phyloP scores from a whole-genome alignment of 352 stramenopile species.

The Phytophthora ramorum region DNA sequence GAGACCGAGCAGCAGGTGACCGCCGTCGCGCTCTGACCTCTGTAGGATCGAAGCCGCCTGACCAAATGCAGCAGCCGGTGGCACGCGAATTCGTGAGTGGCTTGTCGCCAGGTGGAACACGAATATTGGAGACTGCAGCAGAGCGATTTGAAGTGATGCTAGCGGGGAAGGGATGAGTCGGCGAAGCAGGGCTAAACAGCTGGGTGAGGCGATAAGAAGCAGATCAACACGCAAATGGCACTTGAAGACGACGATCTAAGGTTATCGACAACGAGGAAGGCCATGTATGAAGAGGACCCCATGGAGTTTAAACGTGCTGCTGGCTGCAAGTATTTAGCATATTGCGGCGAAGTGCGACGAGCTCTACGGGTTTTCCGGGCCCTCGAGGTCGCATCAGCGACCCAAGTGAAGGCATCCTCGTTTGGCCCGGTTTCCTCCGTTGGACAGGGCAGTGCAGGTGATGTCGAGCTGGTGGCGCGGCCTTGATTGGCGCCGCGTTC shows the following conservation, averaged over 20 bases:
- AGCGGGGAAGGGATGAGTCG: conserved; percentile 22
- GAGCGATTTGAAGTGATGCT: conserved; percentile 20
- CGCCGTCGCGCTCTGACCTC: conserved; percentile 20
- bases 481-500: conserved; percentile 16
- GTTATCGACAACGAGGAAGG: not conserved
- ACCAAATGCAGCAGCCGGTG: conserved; percentile 4
- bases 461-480: conserved; percentile 21
- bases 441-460: conserved; percentile 12
- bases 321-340: too few relatives aligned
- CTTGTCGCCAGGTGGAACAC: not conserved
- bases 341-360: not conserved
- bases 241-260: not conserved
- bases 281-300: too few relatives aligned
- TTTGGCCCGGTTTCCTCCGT: not conserved
- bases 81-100: not conserved
- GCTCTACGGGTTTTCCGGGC: not conserved
- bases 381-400: not conserved
- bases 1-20: conserved; percentile 11
- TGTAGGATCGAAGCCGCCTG: conserved; percentile 1
- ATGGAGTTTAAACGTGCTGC: not conserved
- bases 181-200: conserved; percentile 22
- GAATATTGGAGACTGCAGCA: conserved; percentile 32
- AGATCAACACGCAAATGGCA: not conserved
- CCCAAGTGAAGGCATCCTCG: not conserved
- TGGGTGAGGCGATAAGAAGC: conserved; percentile 26